These are phyloP conservation scores for Pachysandra terminalis DNA, from an alignment of 164 flowering plant genomes.

Conservation along the genomic window DNA sequence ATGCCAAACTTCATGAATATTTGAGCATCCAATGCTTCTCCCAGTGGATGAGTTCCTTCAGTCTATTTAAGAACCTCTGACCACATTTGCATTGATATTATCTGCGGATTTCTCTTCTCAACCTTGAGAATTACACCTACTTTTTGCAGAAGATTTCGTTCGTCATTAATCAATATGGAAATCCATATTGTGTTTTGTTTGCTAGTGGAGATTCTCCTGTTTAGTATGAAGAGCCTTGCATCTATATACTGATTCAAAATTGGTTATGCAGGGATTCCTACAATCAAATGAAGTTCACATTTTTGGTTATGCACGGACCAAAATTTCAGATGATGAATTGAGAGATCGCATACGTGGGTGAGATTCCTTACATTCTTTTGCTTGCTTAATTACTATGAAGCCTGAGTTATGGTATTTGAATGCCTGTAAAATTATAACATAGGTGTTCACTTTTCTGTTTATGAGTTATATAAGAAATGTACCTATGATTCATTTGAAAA, in stretches of 20 bases:
- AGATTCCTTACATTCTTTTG: constrained; percentile 19
- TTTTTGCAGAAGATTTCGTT: not conserved
- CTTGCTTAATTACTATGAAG: not conserved
- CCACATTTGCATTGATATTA: not conserved
- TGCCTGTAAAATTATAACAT: not conserved
- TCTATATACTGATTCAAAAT: constrained; percentile 9
- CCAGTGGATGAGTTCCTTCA: not conserved
- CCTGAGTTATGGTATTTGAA: not conserved
- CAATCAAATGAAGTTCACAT: constrained; percentile 76
- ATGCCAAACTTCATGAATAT: not conserved
- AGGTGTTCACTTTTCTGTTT: not conserved
- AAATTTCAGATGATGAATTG: constrained; percentile 73
- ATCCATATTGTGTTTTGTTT: not conserved
- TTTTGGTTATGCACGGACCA: constrained; percentile 94
- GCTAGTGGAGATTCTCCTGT: not conserved
- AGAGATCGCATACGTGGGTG: constrained; percentile 79
- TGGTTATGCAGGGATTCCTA: constrained; percentile 63
- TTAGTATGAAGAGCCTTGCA: not conserved
- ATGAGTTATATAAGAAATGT: not conserved
- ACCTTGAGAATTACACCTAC: not conserved
- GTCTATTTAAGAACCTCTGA: not conserved
- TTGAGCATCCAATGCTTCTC: not conserved
- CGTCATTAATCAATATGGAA: not conserved
- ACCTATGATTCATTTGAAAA: not conserved
- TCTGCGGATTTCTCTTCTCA: not conserved